Conservation (phyloP, 2,329 filamentous ascomycete species). For the Truncatella angustata region DNA sequence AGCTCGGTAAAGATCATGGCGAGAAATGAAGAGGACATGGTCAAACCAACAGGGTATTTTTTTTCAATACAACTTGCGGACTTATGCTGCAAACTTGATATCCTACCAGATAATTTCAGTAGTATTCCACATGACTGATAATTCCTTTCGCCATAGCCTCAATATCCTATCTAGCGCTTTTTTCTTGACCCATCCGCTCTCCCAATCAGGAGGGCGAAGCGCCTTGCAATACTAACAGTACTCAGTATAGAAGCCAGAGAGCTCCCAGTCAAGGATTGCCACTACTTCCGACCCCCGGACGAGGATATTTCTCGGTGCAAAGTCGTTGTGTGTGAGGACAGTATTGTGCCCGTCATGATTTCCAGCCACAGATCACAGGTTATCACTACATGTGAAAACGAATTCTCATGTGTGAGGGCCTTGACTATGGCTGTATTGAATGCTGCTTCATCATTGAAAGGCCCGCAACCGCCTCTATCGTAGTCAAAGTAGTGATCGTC, state of each 20-base stretch:
- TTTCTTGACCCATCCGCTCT: neutral
- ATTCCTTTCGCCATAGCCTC: too few species aligned
- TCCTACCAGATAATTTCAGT: too few species aligned
- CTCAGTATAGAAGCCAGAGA: neutral
- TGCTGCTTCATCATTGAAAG: neutral
- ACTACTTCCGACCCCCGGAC: neutral
- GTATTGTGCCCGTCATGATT: neutral
- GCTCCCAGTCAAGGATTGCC: neutral
- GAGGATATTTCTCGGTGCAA: neutral
- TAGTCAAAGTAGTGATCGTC: neutral
- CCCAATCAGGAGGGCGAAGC: neutral
- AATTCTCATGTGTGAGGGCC: neutral
- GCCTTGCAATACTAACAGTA: neutral
- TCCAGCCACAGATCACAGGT: neutral
- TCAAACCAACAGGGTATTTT: too few species aligned
- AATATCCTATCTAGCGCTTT: neutral
- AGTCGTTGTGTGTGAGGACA: neutral
- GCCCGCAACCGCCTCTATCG: neutral
- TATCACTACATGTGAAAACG: too few species aligned
- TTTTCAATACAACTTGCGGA: too few species aligned
- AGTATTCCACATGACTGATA: too few species aligned
- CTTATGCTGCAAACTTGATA: too few species aligned
- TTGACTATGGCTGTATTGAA: neutral
- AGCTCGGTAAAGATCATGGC: too few species aligned
- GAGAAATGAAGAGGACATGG: too few species aligned